phyloP scores from a whole-genome alignment of 73 alveolate species.

The Paramecium pentaurelia region DNA sequence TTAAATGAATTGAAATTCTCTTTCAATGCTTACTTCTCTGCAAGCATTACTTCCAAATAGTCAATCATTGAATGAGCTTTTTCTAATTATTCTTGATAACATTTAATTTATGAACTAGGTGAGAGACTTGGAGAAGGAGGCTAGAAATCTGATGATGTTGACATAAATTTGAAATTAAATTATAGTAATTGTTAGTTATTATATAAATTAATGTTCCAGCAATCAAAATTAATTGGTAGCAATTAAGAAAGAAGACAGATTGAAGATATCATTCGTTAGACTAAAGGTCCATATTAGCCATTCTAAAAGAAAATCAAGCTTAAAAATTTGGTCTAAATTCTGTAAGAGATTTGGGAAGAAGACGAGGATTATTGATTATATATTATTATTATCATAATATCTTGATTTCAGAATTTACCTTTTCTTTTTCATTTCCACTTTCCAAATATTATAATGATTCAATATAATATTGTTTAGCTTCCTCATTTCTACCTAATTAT shows the following conservation, averaged over 20 bases:
- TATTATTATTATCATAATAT: background rate
- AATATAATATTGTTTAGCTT: background rate
- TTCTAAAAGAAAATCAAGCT: background rate
- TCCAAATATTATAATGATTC: background rate
- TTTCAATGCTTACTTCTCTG: background rate
- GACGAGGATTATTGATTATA: conserved; percentile 28
- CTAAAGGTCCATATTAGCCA: conserved; percentile 14
- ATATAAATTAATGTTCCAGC: background rate
- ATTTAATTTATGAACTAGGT: conserved; percentile 1
- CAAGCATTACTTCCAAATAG: background rate
- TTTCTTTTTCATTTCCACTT: background rate
- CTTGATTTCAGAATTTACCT: background rate
- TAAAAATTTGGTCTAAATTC: background rate
- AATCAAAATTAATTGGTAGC: background rate
- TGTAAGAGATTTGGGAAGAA: conserved; percentile 34
- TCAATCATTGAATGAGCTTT: conserved; percentile 29
- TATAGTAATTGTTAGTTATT: background rate
- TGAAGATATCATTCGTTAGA: background rate
- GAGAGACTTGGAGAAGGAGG: conserved; percentile 31
- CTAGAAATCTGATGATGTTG: conserved; percentile 22
- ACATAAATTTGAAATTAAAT: conserved; percentile 21
- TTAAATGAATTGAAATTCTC: conserved; percentile 12
- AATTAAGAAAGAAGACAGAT: background rate
- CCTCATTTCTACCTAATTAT: background rate
- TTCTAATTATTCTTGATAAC: conserved; percentile 8